phyloP scores from a whole-genome alignment of 2,329 filamentous ascomycete species.

The Phyllachora maydis region DNA sequence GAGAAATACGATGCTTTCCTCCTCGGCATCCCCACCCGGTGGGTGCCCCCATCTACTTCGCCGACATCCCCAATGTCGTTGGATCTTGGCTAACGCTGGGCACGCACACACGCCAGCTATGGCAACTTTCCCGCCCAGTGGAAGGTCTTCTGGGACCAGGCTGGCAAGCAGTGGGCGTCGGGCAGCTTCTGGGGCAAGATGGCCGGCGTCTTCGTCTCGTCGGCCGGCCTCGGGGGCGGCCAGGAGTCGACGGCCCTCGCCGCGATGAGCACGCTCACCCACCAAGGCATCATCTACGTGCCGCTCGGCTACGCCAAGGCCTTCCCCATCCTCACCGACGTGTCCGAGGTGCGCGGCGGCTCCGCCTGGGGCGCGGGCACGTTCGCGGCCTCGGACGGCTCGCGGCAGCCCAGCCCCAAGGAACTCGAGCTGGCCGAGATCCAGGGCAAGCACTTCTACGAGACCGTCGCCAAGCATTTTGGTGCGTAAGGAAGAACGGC shows the following conservation, averaged over 20 bases:
- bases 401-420: conserved; percentile 52
- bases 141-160: conserved; percentile 84
- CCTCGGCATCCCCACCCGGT: conserved; percentile 84
- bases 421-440: conserved; percentile 64
- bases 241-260: conserved; percentile 77
- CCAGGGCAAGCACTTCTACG: conserved; percentile 76
- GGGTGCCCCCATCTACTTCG: conserved; percentile 19
- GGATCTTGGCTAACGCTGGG: no score
- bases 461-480: conserved; percentile 48
- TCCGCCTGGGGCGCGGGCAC: conserved; percentile 88
- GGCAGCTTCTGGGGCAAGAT: conserved; percentile 75
- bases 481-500: conserved; percentile 45
- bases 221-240: conserved; percentile 67
- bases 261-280: conserved; percentile 65
- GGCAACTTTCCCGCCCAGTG: conserved; percentile 95
- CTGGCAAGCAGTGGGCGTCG: conserved; percentile 61
- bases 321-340: conserved; percentile 48
- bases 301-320: conserved; percentile 77
- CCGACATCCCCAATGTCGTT: conserved; percentile 16
- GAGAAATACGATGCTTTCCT: conserved; percentile 73
- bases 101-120: no score
- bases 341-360: conserved; percentile 69
- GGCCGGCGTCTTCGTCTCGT: conserved; percentile 78
- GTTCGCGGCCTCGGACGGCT: conserved; percentile 61
- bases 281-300: conserved; percentile 95